Conservation (phyloP, 2,329 filamentous ascomycete species). For the Fusarium brevicatenulatum region DNA sequence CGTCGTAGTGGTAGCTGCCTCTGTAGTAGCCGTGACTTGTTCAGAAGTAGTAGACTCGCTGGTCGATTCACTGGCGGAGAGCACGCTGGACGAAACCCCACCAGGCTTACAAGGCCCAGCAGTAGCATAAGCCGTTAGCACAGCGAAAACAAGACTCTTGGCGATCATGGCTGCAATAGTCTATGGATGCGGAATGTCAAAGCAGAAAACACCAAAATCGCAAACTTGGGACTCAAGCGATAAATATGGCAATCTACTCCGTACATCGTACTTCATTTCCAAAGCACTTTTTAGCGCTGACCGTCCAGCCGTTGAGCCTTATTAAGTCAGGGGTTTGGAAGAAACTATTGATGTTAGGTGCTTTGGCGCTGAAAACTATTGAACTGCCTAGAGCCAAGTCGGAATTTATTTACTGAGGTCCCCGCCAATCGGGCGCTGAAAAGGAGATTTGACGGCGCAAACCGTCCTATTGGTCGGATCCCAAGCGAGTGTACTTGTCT, state of each 20-base stretch:
- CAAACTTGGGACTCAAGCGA: rapidly evolving
- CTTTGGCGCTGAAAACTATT: background rate
- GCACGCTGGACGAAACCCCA: background rate
- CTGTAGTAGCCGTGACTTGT: background rate
- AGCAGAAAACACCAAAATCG: background rate
- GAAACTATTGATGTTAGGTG: slow-evolving; percentile 4
- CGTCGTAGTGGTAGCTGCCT: background rate
- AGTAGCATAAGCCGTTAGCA: background rate
- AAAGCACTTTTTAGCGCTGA: background rate
- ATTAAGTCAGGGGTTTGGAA: background rate
- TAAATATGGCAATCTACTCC: background rate
- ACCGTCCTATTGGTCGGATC: background rate
- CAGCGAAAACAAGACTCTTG: background rate
- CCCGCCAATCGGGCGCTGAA: background rate
- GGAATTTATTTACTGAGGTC: background rate
- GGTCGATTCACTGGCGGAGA: background rate
- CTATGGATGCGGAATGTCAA: no score
- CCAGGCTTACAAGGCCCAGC: slow-evolving; percentile 5
- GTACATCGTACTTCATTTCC: background rate
- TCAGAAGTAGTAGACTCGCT: background rate
- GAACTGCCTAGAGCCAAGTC: background rate
- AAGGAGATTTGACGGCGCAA: background rate
- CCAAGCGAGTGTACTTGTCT: background rate
- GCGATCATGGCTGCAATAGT: background rate
- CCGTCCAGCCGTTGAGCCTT: background rate